phyloP scores from a whole-genome alignment of 176 grass and related monocot genomes.

The Echinochloa phyllopogon region DNA sequence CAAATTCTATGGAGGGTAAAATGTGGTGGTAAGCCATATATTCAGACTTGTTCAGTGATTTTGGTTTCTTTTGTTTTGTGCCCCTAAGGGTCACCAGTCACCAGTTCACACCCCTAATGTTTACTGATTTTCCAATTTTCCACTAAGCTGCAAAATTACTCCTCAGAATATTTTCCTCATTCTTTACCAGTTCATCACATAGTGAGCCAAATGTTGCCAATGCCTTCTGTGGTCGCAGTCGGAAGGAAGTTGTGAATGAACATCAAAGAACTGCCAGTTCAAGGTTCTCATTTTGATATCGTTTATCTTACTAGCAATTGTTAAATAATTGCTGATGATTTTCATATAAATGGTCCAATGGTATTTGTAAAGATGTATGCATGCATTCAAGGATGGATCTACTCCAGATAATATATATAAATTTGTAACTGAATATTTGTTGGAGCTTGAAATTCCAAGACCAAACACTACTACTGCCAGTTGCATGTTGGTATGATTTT shows the following conservation, averaged over 20 bases:
- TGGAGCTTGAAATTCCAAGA: neutral
- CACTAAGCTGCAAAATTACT: conserved; percentile 39
- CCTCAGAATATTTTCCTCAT: conserved; percentile 16
- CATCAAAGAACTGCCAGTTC: conserved; percentile 91
- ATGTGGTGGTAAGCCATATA: conserved; percentile 57
- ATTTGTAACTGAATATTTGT: neutral
- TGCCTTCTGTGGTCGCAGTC: conserved; percentile 67
- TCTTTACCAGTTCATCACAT: conserved; percentile 68
- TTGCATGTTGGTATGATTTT: conserved; percentile 5
- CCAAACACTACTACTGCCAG: neutral
- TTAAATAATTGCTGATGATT: neutral
- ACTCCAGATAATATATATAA: neutral
- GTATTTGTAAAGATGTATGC: neutral
- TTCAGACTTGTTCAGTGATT: neutral
- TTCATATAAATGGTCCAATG: neutral
- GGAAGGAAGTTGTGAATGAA: conserved; percentile 78
- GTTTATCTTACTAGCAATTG: conserved; percentile 28
- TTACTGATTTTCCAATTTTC: conserved; percentile 21
- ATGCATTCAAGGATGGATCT: neutral
- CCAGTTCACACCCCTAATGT: neutral
- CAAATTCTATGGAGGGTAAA: conserved; percentile 74
- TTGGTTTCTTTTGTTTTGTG: conserved; percentile 18
- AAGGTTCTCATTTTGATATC: conserved; percentile 69
- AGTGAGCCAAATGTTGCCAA: conserved; percentile 92
- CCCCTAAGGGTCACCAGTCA: neutral